phyloP scores from a whole-genome alignment of 2,329 filamentous ascomycete species.

The Rutstroemia sydowiana region DNA sequence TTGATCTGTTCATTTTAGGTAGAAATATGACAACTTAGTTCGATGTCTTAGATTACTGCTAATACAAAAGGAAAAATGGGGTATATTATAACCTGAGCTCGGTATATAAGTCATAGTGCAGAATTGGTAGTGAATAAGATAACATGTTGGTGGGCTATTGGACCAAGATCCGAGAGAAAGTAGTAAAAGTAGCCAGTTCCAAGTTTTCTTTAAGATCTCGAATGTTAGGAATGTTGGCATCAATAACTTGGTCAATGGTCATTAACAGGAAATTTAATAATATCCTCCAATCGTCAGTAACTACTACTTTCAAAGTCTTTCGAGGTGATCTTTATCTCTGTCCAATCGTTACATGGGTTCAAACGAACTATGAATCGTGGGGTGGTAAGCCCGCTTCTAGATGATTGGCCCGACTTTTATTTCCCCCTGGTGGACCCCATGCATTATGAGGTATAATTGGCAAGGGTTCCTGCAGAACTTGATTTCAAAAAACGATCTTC shows the following conservation, averaged over 20 bases:
- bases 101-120: not conserved
- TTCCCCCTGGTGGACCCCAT: not conserved
- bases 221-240: not conserved
- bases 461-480: not conserved
- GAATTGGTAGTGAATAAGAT: not conserved
- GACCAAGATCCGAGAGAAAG: not conserved
- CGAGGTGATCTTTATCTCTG: not conserved
- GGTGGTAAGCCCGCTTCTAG: not conserved
- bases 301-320: no score
- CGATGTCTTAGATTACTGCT: not conserved
- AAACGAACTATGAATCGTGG: not conserved
- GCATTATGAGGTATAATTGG: not conserved
- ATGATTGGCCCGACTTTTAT: not conserved
- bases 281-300: not conserved
- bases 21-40: not conserved
- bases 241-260: not conserved
- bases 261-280: not conserved
- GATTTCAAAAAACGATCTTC: not conserved
- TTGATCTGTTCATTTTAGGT: constrained; percentile 13
- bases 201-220: no score
- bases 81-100: not conserved
- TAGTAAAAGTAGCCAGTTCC: no score
- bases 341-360: not conserved
- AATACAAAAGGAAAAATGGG: not conserved
- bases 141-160: not conserved